Evolutionary conservation across 345 rosid species (phyloP), one percentile per base, ranked within the genome.

Genomic region (Brassica incana): DNA sequence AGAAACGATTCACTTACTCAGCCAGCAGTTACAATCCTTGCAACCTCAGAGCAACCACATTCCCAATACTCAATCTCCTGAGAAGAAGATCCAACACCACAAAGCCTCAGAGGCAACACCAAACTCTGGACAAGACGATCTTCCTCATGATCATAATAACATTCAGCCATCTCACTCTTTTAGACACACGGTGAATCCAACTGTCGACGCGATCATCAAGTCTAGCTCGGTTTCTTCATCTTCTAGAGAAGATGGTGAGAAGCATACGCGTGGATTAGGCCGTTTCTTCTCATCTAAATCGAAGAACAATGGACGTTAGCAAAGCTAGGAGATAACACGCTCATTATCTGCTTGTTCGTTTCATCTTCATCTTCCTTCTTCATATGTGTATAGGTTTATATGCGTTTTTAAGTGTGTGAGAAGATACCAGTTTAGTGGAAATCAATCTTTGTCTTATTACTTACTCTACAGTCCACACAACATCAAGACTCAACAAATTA

Each of bases 1-100:
- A 62, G 92, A 91, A 74, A 91, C 92, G 6, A 89, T 92, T 64
- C 83, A 78, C 77, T 83, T 92, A 79, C 89, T 92, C 0, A 89
- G 92, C 73, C 89, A 78, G 84, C 92, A 92, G 71, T 78, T 92
- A 79, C 85, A 88, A 67, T 82, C 90, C 5, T 71, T 91, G 63
- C 84, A 78, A 9, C 90, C 78, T 45, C 78, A 76, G 15, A 67
- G 12, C 48, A 80, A 69, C 60, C 70, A 74, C 20, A 60, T 48
- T 29, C 10, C 33, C 29, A 81, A 65, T 36, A 52, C 81, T 76
- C 85, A 45, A 2, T 63, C 78, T 23, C 65, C 50, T 75, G 80
- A 81, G 73, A 73, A 77, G 76, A 80, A 70, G 72, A 45, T 64
- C 69, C 77, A 74, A 40, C 67, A 4, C 2, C 71, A 74, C 36